These are phyloP conservation scores for Saitozyma sp. DNA, from an alignment of 768 basidiomycete genomes.

Conservation along the genomic window DNA sequence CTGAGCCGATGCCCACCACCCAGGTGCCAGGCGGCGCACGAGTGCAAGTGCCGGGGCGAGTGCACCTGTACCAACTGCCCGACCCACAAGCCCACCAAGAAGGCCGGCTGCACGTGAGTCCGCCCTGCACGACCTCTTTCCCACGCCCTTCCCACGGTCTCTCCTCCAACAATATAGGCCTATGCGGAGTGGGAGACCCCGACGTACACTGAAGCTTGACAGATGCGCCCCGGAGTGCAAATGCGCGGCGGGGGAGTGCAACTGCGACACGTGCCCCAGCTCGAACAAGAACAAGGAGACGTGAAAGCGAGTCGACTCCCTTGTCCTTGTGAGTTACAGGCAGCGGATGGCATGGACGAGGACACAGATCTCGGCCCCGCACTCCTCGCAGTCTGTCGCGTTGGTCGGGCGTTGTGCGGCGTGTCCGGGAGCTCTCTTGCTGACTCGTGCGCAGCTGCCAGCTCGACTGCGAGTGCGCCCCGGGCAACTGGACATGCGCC, in stretches of 20 bases:
- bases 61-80: slow-evolving; percentile 36
- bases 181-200: neutral
- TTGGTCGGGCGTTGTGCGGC: too few species aligned
- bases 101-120: slow-evolving; percentile 15
- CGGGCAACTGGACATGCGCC: slow-evolving; percentile 24
- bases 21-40: slow-evolving; percentile 30
- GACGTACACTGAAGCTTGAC: neutral
- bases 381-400: too few species aligned
- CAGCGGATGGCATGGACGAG: neutral
- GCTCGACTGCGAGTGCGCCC: slow-evolving; percentile 21
- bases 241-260: slow-evolving; percentile 29
- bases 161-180: too few species aligned
- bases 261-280: slow-evolving; percentile 22
- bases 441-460: slow-evolving; percentile 11
- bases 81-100: slow-evolving; percentile 18
- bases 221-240: slow-evolving; percentile 12
- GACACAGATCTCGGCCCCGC: too few species aligned
- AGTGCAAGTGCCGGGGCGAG: slow-evolving; percentile 27
- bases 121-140: neutral
- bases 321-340: slow-evolving; percentile 13
- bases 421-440: neutral
- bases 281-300: slow-evolving; percentile 7
- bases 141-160: too few species aligned
- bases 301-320: neutral
- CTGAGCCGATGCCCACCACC: neutral